phyloP scores from a whole-genome alignment of 192 early-diverging fungal species.

The Mortierella alpina region DNA sequence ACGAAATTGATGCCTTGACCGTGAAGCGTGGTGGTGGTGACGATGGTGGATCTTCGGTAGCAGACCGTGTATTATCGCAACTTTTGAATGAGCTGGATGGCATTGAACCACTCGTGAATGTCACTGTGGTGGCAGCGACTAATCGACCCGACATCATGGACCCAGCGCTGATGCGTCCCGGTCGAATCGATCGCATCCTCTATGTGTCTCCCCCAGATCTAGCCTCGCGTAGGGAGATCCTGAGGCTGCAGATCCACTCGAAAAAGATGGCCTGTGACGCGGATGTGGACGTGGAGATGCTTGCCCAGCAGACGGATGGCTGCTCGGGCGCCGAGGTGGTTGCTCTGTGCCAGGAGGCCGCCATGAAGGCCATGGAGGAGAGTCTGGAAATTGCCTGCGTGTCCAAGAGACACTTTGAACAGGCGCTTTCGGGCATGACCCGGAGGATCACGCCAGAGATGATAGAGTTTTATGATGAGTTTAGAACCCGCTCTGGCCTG shows the following conservation, averaged over 20 bases:
- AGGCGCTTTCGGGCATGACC: slow-evolving; percentile 69
- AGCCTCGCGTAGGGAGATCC: slow-evolving; percentile 80
- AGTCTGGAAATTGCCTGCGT: slow-evolving; percentile 65
- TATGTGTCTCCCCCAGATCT: slow-evolving; percentile 94
- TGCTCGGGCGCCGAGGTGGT: slow-evolving; percentile 97
- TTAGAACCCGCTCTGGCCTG: slow-evolving; percentile 64
- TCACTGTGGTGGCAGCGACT: slow-evolving; percentile 97
- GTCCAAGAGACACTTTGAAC: slow-evolving; percentile 69
- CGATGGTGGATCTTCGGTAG: slow-evolving; percentile 83
- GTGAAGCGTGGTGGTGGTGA: slow-evolving; percentile 78
- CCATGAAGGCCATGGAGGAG: slow-evolving; percentile 91
- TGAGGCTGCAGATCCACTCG: slow-evolving; percentile 72
- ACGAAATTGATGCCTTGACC: slow-evolving; percentile 97
- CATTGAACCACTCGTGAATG: slow-evolving; percentile 94
- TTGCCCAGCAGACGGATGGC: slow-evolving; percentile 84
- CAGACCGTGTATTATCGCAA: slow-evolving; percentile 95
- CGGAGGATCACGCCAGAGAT: slow-evolving; percentile 90
- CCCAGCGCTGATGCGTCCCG: slow-evolving; percentile 90
- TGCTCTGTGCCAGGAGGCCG: slow-evolving; percentile 93
- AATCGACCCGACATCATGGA: slow-evolving; percentile 99
- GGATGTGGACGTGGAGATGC: slow-evolving; percentile 73
- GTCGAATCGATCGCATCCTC: slow-evolving; percentile 93
- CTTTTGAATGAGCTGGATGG: slow-evolving; percentile 95
- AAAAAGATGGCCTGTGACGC: slow-evolving; percentile 75
- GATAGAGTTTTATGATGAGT: slow-evolving; percentile 88